Evolutionary conservation across 352 stramenopile genomes (phyloP), one percentile per base, ranked within the genome.

Genomic region (Bremia lactucae): DNA sequence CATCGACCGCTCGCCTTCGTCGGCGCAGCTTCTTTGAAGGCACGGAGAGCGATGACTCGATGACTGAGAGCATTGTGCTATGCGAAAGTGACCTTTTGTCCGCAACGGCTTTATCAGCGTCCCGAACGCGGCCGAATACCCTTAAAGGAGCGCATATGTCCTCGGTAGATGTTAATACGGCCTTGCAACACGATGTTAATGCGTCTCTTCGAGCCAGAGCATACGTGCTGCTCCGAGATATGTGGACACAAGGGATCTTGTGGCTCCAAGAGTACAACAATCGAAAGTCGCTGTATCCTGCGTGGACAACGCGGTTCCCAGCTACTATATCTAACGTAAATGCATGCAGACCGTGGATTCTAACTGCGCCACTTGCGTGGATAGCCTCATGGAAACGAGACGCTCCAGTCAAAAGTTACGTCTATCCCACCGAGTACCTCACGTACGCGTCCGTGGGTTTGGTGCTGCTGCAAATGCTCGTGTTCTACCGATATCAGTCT

Each of bases 11-110:
- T 29, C 68, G 72, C n/a, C 45, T 86, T 42, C 72, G 72, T 25
- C 67, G 72, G 13, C 72, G 72, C 44, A 83, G 69, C 16, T 86
- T 82, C 61, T 81, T 72, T 47, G 72, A 86, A 52, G 62, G 55
- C 31, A 77, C 79, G 36, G 72, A 85, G 25, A 43, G 49, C 9
- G 70, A 74, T 1, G 19, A 50, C 0, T 53, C 62, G 20, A 52
- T 55, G 22, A 49, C 56, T 25, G 62, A 72, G 18, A 62, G 42
- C 14, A 52, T 72, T 10, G 19, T 48, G 25, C 38, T 63, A 16
- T 55, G 49, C 28, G 59, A 68, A 40, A 61, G 25, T 36, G 57
- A 71, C 36, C 28, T 71, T 46, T 14, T 53, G 20, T 41, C 57
- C 0, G 43, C 49, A 8, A 22, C 51, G 23, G 48, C 40, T 13